These are phyloP conservation scores for Xerocomellus dryophilus DNA, from an alignment of 768 basidiomycete genomes.

Conservation along the genomic window DNA sequence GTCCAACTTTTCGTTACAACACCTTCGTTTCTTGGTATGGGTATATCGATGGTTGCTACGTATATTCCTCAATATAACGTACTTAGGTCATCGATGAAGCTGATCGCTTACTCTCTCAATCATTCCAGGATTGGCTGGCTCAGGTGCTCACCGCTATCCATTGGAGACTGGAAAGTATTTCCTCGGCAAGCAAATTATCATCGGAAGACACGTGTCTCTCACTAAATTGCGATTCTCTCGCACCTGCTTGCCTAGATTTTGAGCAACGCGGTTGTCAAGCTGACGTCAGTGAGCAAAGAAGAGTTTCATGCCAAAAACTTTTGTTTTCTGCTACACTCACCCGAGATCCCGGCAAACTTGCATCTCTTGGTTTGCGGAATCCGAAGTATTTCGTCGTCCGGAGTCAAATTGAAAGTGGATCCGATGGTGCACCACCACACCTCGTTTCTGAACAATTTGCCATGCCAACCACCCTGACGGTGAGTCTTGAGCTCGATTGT, in stretches of 20 bases:
- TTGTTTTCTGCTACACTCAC: constrained; percentile 96
- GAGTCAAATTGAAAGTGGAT: constrained; percentile 37
- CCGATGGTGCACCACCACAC: constrained; percentile 43
- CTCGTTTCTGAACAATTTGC: constrained; percentile 73
- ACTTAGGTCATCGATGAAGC: constrained; percentile 93
- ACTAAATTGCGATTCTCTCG: constrained; percentile 42
- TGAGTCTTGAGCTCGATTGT: constrained; percentile 33
- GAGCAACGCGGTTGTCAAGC: constrained; percentile 30
- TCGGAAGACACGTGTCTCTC: constrained; percentile 4
- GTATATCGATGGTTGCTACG: not conserved
- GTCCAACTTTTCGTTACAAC: constrained; percentile 86
- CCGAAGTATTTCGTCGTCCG: constrained; percentile 91
- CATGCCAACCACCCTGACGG: constrained; percentile 75
- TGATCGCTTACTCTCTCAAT: constrained; percentile 90
- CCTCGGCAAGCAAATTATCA: constrained; percentile 1
- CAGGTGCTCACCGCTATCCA: constrained; percentile 77
- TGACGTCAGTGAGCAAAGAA: constrained; percentile 55
- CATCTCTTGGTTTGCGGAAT: constrained; percentile 69
- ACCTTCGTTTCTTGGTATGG: constrained; percentile 89
- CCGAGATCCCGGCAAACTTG: constrained; percentile 89
- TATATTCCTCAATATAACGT: not conserved
- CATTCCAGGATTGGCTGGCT: constrained; percentile 93
- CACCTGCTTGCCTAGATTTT: constrained; percentile 53
- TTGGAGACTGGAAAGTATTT: constrained; percentile 28
- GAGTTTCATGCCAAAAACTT: constrained; percentile 84